Evolutionary conservation across 164 flowering plant species (phyloP).

Genomic region (Euptelea pleiosperma): DNA sequence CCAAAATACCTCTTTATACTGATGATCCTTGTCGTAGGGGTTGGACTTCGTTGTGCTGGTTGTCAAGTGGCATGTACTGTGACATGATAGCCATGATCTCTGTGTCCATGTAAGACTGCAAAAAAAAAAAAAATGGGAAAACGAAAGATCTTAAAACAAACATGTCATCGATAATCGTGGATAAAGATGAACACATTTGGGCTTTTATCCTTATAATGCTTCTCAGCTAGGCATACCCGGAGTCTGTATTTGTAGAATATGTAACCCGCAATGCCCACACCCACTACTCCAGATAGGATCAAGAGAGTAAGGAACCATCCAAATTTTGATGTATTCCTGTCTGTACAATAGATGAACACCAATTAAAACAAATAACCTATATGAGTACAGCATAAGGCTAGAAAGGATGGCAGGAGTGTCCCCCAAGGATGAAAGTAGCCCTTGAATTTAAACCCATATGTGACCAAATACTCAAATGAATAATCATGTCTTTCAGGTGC

Average conservation of each 20-base stretch:
- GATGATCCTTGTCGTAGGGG: constrained; percentile 47
- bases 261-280: constrained; percentile 62
- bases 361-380: constrained; percentile 1
- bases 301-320: constrained; percentile 51
- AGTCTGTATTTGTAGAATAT: constrained; percentile 89
- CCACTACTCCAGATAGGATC: constrained; percentile 49
- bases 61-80: constrained; percentile 93
- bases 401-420: too few species aligned
- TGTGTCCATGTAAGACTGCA: constrained; percentile 93
- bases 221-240: constrained; percentile 36
- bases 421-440: too few species aligned
- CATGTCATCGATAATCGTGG: background rate
- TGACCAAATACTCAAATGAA: too few species aligned
- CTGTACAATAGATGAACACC: constrained; percentile 28
- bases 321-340: constrained; percentile 45
- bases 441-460: too few species aligned
- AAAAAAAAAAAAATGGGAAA: background rate
- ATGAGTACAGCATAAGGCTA: too few species aligned
- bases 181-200: background rate
- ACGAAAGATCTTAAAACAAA: background rate
- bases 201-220: background rate
- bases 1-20: constrained; percentile 29
- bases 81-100: constrained; percentile 98
- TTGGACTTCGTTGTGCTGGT: constrained; percentile 44
- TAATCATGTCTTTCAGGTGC: too few species aligned